These are phyloP conservation scores for Clarireedia sp. DNA, from an alignment of 2,329 filamentous ascomycete species.

Conservation along the genomic window DNA sequence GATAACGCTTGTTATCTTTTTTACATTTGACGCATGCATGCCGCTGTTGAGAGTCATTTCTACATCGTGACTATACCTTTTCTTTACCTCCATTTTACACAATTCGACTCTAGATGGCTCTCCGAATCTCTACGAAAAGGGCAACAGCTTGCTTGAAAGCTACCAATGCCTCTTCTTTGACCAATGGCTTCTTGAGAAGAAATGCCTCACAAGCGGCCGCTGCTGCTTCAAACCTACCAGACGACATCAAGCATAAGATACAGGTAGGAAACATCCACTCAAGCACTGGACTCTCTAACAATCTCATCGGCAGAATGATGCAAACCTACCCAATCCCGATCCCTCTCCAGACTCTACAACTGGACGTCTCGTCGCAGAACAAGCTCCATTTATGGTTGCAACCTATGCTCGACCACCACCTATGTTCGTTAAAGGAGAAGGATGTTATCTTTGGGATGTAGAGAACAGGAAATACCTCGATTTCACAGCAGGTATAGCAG, in stretches of 20 bases:
- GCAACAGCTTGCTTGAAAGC: constrained; percentile 22
- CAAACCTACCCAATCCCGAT: constrained; percentile 58
- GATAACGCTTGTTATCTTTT: constrained; percentile 6
- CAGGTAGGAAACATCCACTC: constrained; percentile 24
- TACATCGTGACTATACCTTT: neutral
- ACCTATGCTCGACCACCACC: constrained; percentile 88
- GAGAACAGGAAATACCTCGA: constrained; percentile 88
- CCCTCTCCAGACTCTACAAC: constrained; percentile 67
- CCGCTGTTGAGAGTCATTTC: neutral
- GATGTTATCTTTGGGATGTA: constrained; percentile 82
- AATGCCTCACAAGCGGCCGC: constrained; percentile 30
- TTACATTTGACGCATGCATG: neutral
- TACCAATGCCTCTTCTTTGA: constrained; percentile 16
- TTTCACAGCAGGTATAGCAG: constrained; percentile 92
- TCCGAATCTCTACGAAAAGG: constrained; percentile 27
- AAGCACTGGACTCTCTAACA: constrained; percentile 7
- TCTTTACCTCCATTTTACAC: neutral
- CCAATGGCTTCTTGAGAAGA: constrained; percentile 22
- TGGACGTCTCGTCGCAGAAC: constrained; percentile 63
- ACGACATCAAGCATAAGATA: constrained; percentile 30
- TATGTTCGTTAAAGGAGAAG: constrained; percentile 81
- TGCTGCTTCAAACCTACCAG: constrained; percentile 31
- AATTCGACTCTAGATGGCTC: constrained; percentile 17
- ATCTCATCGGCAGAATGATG: constrained; percentile 18
- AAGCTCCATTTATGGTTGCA: constrained; percentile 85